Evolutionary conservation across 352 stramenopile species (phyloP), one percentile per base, ranked within the genome.

Genomic region (Phytopythium chamaehyphon): DNA sequence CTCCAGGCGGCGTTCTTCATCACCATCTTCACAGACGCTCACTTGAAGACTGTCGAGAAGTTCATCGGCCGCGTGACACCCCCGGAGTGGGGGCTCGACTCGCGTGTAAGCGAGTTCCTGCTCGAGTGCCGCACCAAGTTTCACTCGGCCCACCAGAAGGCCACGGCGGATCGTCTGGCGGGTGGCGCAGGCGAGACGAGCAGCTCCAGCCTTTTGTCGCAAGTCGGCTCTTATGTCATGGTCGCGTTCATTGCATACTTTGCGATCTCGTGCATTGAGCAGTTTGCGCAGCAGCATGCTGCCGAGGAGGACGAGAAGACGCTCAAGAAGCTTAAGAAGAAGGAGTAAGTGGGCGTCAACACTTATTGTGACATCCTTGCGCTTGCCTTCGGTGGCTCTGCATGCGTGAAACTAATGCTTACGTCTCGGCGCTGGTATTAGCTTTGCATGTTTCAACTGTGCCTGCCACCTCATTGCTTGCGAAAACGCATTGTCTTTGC

Each of bases 1-100:
- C 65, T 95, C 55, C 88, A 96, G 66, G 76, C 84, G 24, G 85
- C 84, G 46, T 94, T 95, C 64, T 95, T 94, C 73, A 93, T 96
- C 67, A 93, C 86, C 43, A 93, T 96, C 60, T 95, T 95, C 64
- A 92, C 83, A 50, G 86, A 94, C 56, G 69, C 70, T 45, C 73
- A 93, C 58, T 75, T 95, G 56, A 87, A 82, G 62, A 71, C 87
- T 51, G 73, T 96, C 14, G 82, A 93, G 52, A 70, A 83, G n/a
- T 81, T 94, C 33, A 93, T 96, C 52, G 86, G 74, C 51, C 66
- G 61, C 15, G 64, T 93, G 42, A 87, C 81, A 16, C 86, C 86
- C 2, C 66, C 78, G 16, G 59, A 73, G 22, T 95, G 81, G 81
- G 74, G 73, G 18, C 68, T 96, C 14, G 83, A 89, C 47, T 66